These are phyloP conservation scores for Xanthoconium stramineum DNA, from an alignment of 768 basidiomycete genomes.

Conservation along the genomic window DNA sequence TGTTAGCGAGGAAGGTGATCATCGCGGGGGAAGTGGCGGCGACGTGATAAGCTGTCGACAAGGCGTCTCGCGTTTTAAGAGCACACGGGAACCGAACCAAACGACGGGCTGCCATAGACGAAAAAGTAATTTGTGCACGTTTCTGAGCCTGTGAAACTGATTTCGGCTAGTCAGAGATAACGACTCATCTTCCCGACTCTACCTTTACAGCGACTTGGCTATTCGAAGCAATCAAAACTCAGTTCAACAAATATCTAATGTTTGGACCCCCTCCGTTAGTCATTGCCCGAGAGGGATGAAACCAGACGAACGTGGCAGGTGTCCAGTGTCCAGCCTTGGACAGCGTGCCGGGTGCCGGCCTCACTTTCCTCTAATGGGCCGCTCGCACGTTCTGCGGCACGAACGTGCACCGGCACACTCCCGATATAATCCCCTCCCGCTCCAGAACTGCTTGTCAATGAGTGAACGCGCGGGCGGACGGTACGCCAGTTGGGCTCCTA, in stretches of 20 bases:
- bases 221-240: background rate
- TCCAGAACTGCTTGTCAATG: too few relatives aligned
- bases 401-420: conserved; percentile 12
- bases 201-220: conserved; percentile 13
- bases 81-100: conserved; percentile 16
- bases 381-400: conserved; percentile 11
- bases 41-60: conserved; percentile 18
- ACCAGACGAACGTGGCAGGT: conserved; percentile 17
- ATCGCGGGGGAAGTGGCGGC: conserved; percentile 20
- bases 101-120: conserved; percentile 5
- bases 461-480: too few relatives aligned
- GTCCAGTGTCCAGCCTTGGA: background rate
- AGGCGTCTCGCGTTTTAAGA: conserved; percentile 22
- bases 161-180: conserved; percentile 20
- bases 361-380: background rate
- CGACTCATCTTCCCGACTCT: conserved; percentile 1
- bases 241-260: background rate
- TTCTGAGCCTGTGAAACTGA: conserved; percentile 22
- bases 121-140: conserved; percentile 21
- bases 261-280: background rate
- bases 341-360: background rate
- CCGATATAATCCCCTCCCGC: background rate
- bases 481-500: too few relatives aligned
- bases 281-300: background rate
- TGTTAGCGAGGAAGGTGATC: conserved; percentile 16